A percentile compares a stretch with the other conserved stretches of the same genome.
Conservation (phyloP, 1,139 yeast species). For the Spencermartinsiella ligniputridi region DNA sequence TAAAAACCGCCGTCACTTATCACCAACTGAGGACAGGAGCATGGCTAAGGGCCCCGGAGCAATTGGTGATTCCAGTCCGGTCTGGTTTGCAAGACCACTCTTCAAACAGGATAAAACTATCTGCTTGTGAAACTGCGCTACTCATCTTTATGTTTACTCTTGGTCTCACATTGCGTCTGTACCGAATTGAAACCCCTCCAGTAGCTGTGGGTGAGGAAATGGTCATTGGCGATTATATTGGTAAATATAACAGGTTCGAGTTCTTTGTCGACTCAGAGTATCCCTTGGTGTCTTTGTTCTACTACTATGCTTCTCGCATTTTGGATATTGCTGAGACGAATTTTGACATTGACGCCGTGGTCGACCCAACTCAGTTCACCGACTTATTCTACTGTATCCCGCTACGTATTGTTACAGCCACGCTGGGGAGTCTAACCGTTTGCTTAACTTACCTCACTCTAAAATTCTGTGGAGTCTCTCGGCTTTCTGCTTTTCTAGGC, state of each 20-base stretch:
- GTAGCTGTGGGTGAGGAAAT: slow-evolving; percentile 55
- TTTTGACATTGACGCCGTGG: slow-evolving; percentile 34
- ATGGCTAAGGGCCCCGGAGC: no score
- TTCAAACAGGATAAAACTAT: no score
- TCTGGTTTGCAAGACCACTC: no score
- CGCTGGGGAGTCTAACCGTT: slow-evolving; percentile 46
- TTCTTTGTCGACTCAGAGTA: slow-evolving; percentile 61
- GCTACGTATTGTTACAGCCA: slow-evolving; percentile 53
- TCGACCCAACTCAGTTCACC: slow-evolving; percentile 20
- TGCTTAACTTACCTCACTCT: slow-evolving; percentile 46
- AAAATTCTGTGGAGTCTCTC: slow-evolving; percentile 44
- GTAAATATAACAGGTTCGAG: slow-evolving; percentile 47
- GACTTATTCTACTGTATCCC: slow-evolving; percentile 11
- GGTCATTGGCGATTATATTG: slow-evolving; percentile 51
- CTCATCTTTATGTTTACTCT: background rate
- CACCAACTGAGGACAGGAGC: no score
- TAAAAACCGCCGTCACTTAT: no score
- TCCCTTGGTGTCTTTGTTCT: slow-evolving; percentile 52
- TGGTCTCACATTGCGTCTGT: slow-evolving; percentile 16
- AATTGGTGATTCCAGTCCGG: no score
- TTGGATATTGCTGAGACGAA: slow-evolving; percentile 43
- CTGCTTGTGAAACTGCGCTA: no score
- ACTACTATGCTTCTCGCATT: slow-evolving; percentile 40
- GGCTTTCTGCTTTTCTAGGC: slow-evolving; percentile 43
- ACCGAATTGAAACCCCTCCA: slow-evolving; percentile 22